Conservation (phyloP, 2,329 filamentous ascomycete species). For the Aspergillus tamarii region DNA sequence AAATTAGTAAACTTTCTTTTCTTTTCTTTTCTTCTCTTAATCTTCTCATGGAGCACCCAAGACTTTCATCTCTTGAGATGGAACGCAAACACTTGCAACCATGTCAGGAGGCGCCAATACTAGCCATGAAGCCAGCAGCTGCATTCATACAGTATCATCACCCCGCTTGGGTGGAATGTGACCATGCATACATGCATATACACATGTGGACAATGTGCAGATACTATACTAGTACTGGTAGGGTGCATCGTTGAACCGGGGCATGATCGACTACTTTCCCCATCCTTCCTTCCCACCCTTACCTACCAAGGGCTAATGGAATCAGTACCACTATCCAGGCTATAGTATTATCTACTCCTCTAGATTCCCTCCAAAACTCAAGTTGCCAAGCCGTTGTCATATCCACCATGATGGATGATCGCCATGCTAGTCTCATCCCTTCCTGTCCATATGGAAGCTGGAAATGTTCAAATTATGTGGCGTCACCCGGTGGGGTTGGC, state of each 20-base stretch:
- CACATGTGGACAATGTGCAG: conserved; percentile 15
- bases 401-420: background rate
- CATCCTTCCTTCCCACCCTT: conserved; percentile 11
- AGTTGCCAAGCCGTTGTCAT: background rate
- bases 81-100: conserved; percentile 2
- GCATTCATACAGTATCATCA: background rate
- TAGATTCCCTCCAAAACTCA: background rate
- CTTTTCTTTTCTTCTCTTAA: background rate
- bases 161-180: conserved; percentile 21
- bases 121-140: background rate
- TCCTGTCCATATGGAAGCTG: conserved; percentile 11
- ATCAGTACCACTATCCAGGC: background rate
- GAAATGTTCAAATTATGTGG: conserved; percentile 5
- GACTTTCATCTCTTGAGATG: background rate
- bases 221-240: background rate
- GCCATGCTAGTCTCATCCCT: background rate
- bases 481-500: conserved; percentile 8
- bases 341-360: background rate
- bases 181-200: conserved; percentile 15
- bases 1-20: background rate
- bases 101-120: conserved; percentile 16
- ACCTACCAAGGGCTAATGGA: conserved; percentile 9
- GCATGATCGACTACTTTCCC: conserved; percentile 4
- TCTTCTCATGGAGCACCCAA: background rate
- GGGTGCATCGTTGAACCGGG: background rate